Conservation (phyloP, 257 asterid species). For the Apocynum venetum region DNA sequence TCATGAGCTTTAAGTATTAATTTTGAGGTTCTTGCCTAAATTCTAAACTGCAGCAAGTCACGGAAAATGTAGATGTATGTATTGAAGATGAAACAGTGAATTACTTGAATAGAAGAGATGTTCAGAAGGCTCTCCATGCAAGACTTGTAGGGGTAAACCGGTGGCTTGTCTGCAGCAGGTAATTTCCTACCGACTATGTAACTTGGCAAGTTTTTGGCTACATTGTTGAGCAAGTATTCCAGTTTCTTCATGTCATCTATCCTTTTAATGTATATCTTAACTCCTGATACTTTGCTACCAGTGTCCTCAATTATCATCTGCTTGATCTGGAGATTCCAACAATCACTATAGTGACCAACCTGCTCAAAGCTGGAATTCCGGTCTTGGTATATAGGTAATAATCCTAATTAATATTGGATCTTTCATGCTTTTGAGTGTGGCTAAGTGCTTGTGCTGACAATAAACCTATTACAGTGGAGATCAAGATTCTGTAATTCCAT, state of each 20-base stretch:
- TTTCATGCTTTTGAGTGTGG: neutral
- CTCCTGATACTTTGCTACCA: conserved; percentile 26
- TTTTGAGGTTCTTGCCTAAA: neutral
- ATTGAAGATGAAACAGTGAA: conserved; percentile 69
- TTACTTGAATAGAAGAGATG: conserved; percentile 69
- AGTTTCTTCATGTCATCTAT: too few species aligned
- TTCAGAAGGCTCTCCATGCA: conserved; percentile 64
- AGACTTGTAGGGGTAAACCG: conserved; percentile 56
- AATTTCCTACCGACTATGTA: conserved; percentile 10
- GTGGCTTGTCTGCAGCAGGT: conserved; percentile 87
- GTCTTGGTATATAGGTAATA: conserved; percentile 66
- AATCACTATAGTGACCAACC: conserved; percentile 47
- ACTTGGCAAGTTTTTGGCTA: neutral
- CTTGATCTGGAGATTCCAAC: conserved; percentile 74
- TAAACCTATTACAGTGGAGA: conserved; percentile 49
- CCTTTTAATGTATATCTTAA: neutral
- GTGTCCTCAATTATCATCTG: conserved; percentile 63
- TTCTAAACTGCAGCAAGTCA: conserved; percentile 38
- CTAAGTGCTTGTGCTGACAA: neutral
- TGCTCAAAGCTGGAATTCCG: conserved; percentile 60
- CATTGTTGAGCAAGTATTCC: neutral
- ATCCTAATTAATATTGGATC: neutral
- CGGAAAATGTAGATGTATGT: conserved; percentile 62
- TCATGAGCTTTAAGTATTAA: neutral
- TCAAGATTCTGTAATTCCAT: conserved; percentile 84